Base-by-base conservation (phyloP, 2,329 filamentous ascomycete genomes). In the Karstenula rhodostoma region DNA sequence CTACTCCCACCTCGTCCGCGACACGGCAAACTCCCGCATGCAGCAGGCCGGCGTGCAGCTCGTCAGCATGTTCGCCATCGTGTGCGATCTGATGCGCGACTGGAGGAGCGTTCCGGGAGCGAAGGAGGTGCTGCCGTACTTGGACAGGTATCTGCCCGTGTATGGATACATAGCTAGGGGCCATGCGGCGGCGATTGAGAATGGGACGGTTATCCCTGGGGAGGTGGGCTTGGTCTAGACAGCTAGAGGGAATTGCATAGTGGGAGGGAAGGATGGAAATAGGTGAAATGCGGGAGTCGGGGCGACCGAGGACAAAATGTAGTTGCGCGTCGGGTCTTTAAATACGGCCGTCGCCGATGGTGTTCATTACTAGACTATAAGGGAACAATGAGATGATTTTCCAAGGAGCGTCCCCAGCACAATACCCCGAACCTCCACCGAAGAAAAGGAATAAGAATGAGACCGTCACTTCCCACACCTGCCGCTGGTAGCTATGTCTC, bases 61-160 rank as follows among this genome's bases (percentile, higher is more conserved):
- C 29, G 82, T 89, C 29, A 83, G 83, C 17, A 73, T 89, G 60
- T 91, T 91, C 67, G 82, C 83, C 27, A 88, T 92, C 61, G 80
- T 88, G 17, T 85, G 85, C 69, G 89, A 91, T 66, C 77, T 92
- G 56, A 91, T 91, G 89, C 82, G 89, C 35, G 89, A 91, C 73
- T 91, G 89, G 89, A 82, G 88, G 48, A 79, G 81, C 63, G 83
- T 79, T 9, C 83, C 84, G 9, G 81, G 81, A 52, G 70, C 84
- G 27, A 68, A 74, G 33, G 82, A 88, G 78, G 73, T 92, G 4
- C 77, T 90, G 60, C 87, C 89, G 13, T 89, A 83, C 76, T 77
- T 92, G 53, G 87, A 90, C 73, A 80, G 80, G 77, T 90, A 89
- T 70, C 81, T 86, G 71, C 89, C 89, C 2, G 85, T 83, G 29